Base-by-base conservation (phyloP, 371 early-diverging fungal species). In the Mucor mucedo region DNA sequence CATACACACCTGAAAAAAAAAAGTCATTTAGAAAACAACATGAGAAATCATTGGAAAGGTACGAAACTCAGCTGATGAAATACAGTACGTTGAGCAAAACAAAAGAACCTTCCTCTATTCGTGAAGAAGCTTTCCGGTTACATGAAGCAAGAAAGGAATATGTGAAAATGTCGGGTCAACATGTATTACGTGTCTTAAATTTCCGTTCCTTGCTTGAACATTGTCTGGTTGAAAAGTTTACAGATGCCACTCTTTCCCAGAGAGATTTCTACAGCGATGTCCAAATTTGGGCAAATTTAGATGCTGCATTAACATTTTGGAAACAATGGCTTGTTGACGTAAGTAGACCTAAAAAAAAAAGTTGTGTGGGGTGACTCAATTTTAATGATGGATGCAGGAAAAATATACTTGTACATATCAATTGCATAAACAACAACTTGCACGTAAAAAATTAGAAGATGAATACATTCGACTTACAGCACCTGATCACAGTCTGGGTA, bases 81-180 rank as follows among this genome's bases (percentile, higher is more conserved):
- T 86, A 87, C 57, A 75, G 72, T 39, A 72, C 72, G 10, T 66
- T 83, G 33, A 77, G 78, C 29, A 79, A 83, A 30, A 66, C 84
- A 45, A 89, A 88, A 56, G 90, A 90, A 52, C 71, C 86, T 9
- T 83, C 82, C 35, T 79, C 85, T 5, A 65, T 87, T 35, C 70
- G 81, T 27, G 90, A 89, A 71, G 88, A 87, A 53, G 87, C 87
- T 0, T 88, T 84, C 41, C 72, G 83, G 27, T 69, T 89, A 27
- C 84, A 77, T 58, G 89, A 89, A 52, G 75, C 77, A 10, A 76
- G 88, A 49, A 88, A 88, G 62, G 72, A 77, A 30, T 87, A 84
- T 65, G 83, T 87, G 29, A 76, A 72, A 33, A 76, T 83, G 29
- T 77, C 70, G n/a, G 66, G 63, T 4, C 66, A 75, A 39, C 65